Percentiles rank a stretch among this genome's conserved stretches.
phyloP scores from a whole-genome alignment of 75 land plant species.

The Azolla pinnata region DNA sequence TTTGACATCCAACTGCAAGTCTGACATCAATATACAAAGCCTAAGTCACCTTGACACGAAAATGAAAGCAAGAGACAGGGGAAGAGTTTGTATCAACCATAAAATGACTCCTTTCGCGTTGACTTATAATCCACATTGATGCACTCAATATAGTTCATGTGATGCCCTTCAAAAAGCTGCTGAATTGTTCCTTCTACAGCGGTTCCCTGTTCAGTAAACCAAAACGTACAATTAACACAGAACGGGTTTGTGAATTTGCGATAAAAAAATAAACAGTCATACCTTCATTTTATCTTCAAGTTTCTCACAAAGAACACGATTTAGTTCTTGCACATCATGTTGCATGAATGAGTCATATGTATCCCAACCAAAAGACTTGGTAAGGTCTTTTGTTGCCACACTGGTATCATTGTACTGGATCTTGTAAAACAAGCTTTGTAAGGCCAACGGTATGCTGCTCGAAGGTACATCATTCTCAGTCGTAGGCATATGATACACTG shows the following conservation, averaged over 20 bases:
- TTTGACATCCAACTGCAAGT: conserved; percentile 64
- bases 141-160: conserved; percentile 58
- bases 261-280: too few relatives aligned
- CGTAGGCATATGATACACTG: conserved; percentile 38
- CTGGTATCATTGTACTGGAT: conserved; percentile 58
- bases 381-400: conserved; percentile 64
- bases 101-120: conserved; percentile 46
- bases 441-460: conserved; percentile 39
- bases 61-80: too few relatives aligned
- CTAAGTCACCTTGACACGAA: too few relatives aligned
- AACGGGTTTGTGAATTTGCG: too few relatives aligned
- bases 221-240: too few relatives aligned
- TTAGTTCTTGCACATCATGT: conserved; percentile 64
- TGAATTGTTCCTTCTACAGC: conserved; percentile 54
- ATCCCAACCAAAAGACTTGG: conserved; percentile 62
- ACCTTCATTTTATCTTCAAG: conserved; percentile 70
- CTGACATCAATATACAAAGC: conserved; percentile 20
- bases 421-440: conserved; percentile 46
- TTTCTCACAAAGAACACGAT: conserved; percentile 53
- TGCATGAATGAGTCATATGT: conserved; percentile 50
- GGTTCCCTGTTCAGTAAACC: conserved; percentile 48
- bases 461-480: conserved; percentile 47
- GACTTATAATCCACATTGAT: conserved; percentile 61
- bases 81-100: too few relatives aligned
- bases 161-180: conserved; percentile 57